phyloP scores from a whole-genome alignment of 345 rosid species.

The Bruguiera gymnorhiza region DNA sequence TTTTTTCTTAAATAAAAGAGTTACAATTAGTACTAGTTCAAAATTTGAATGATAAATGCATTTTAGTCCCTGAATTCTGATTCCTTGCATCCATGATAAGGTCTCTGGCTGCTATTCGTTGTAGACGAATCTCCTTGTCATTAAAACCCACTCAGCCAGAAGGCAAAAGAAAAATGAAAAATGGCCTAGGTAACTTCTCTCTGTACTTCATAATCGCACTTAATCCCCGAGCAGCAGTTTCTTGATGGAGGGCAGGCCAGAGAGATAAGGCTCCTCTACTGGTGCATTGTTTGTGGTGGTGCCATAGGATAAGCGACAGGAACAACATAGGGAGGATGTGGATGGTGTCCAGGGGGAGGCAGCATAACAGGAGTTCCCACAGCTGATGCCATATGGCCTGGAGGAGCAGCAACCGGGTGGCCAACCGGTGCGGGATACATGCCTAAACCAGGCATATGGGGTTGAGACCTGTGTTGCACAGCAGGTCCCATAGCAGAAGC shows the following conservation, averaged over 20 bases:
- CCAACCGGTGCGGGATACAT: conserved; percentile 77
- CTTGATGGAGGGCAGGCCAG: neutral
- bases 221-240: too few species aligned
- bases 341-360: conserved; percentile 53
- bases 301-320: conserved; percentile 73
- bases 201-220: neutral
- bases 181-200: too few species aligned
- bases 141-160: neutral
- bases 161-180: neutral
- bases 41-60: neutral
- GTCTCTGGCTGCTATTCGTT: neutral
- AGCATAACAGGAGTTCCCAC: conserved; percentile 94
- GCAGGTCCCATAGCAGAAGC: conserved; percentile 28
- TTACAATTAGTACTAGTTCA: neutral
- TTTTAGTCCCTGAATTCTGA: neutral
- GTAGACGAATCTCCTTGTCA: neutral
- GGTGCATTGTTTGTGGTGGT: conserved; percentile 54
- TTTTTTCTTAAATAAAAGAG: neutral
- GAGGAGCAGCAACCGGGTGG: conserved; percentile 58
- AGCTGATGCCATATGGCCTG: conserved; percentile 71
- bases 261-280: conserved; percentile 24
- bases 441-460: conserved; percentile 53
- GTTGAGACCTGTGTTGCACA: conserved; percentile 46
- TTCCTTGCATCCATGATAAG: neutral
- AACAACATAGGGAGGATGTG: conserved; percentile 58